Evolutionary conservation across 2,329 filamentous ascomycete species (phyloP).

Genomic region (Annulohypoxylon truncatum): DNA sequence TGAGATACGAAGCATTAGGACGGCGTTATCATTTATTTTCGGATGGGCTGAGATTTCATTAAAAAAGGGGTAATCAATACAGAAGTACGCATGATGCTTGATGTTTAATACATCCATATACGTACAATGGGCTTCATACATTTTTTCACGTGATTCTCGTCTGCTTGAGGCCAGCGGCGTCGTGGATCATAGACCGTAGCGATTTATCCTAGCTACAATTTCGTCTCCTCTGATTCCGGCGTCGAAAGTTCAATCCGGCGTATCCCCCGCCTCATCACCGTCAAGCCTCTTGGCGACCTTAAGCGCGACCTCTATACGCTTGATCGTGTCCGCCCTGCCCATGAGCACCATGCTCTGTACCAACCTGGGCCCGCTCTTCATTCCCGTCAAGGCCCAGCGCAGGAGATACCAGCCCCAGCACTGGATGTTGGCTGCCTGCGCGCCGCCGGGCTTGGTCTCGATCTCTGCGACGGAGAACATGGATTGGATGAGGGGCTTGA

Average conservation of each 20-base stretch:
- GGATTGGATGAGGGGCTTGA: slow-evolving; percentile 40
- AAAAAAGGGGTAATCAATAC: slow-evolving; percentile 32
- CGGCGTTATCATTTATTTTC: slow-evolving; percentile 46
- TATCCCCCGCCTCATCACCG: not conserved
- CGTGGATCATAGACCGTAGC: not conserved
- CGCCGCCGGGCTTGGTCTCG: not conserved
- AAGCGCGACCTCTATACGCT: slow-evolving; percentile 39
- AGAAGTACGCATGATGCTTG: slow-evolving; percentile 36
- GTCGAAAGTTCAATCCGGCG: too few species aligned
- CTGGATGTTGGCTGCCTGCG: slow-evolving; percentile 30
- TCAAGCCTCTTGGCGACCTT: slow-evolving; percentile 31
- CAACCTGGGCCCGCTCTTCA: slow-evolving; percentile 42
- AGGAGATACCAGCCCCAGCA: slow-evolving; percentile 47
- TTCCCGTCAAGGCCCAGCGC: slow-evolving; percentile 47
- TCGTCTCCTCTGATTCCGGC: not conserved
- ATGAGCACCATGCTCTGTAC: slow-evolving; percentile 44
- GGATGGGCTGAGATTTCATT: slow-evolving; percentile 23
- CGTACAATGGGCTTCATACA: not conserved
- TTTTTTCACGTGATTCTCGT: not conserved
- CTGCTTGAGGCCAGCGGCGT: not conserved
- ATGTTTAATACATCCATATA: not conserved
- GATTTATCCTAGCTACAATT: not conserved
- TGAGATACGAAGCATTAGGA: slow-evolving; percentile 50
- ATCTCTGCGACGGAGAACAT: slow-evolving; percentile 14
- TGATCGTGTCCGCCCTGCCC: slow-evolving; percentile 45